phyloP scores from a whole-genome alignment of 1,139 yeast species.

The Wickerhamiella infanticola region DNA sequence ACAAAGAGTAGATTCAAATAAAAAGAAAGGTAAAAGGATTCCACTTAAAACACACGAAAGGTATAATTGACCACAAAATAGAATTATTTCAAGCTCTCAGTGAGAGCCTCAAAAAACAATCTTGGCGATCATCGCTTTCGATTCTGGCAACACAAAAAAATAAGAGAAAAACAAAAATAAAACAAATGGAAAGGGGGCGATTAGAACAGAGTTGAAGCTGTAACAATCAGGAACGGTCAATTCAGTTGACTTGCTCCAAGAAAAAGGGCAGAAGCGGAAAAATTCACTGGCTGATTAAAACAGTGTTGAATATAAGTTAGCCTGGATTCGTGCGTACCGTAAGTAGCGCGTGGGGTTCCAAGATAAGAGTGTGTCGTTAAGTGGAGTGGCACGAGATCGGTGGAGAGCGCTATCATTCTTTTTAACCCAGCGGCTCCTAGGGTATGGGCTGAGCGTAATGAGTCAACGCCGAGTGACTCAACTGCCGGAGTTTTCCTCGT shows the following conservation, averaged over 20 bases:
- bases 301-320: no score
- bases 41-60: neutral
- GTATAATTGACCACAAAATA: neutral
- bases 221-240: neutral
- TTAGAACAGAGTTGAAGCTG: neutral
- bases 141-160: neutral
- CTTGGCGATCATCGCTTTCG: constrained; percentile 4
- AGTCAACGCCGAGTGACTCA: no score
- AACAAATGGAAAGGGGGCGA: neutral
- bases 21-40: neutral
- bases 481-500: no score
- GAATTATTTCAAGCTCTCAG: neutral
- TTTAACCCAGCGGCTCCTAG: no score
- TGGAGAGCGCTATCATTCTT: no score
- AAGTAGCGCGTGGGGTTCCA: no score
- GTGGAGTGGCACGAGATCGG: no score
- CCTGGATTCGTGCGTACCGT: no score
- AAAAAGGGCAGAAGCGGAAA: no score
- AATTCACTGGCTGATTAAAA: no score
- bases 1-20: neutral
- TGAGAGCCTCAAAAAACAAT: neutral
- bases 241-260: neutral
- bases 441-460: no score
- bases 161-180: constrained; percentile 1
- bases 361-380: no score